Evolutionary conservation across 2,329 filamentous ascomycete species (phyloP), one percentile per base, ranked within the genome.

Genomic region (Mycosphaerella arachidis): DNA sequence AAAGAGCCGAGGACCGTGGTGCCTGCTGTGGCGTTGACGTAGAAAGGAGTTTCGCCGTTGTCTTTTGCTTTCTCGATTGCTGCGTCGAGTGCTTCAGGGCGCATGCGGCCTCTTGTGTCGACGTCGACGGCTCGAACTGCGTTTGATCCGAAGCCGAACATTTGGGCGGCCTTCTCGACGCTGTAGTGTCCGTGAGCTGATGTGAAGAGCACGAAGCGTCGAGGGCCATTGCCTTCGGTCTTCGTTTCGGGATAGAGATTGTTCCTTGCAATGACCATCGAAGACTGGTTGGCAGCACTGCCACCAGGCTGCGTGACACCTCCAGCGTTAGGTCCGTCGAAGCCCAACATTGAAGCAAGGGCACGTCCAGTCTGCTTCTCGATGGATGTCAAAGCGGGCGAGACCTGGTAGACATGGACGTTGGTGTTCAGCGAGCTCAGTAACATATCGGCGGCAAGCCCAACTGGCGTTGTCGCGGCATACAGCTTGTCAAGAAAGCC

Each of bases 401-500:
- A 96, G 59, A 96, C 92, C 76, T 93, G 89, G 78, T 92, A 97
- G 62, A 97, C 91, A 74, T 97, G 94, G 16, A 92, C 85, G 72
- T 97, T 99, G 37, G 94, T 97, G 77, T 99, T 97, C 48, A 99
- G 78, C 0, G 90, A 84, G 0, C 90, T 87, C 29, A 97, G 84
- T 8, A 97, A 81, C 59, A 97, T 79, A 70, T 97, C 94, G 1
- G 91, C 88, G 16, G 89, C 86, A 0, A 97, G 83, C 18, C 93
- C 93, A 8, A 93, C 87, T 46, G 93, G 88, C 71, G 94, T 94
- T 43, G 91, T 95, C 65, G 88, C 88, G n/a, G 89, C 86, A 75
- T 97, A 97, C 18, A 97, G 81, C 78, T 99, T 97, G 77, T 97
- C 92, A 71, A 97, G 77, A 76, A 97, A 99, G 10, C 93, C 93